phyloP scores from a whole-genome alignment of 441 rosid genomes.

The Raphanus hybrid region DNA sequence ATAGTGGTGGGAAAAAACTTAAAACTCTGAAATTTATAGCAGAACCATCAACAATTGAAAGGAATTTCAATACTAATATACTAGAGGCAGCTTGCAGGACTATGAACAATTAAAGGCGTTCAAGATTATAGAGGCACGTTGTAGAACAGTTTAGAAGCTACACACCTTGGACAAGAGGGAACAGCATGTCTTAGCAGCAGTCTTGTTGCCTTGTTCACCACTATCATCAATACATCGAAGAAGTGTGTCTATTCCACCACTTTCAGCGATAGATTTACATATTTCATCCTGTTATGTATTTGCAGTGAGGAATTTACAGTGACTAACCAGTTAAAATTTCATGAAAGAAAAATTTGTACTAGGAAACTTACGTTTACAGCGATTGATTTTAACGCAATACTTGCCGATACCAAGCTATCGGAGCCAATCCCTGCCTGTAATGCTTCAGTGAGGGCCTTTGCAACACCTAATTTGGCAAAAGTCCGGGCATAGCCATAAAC shows the following conservation, averaged over 20 bases:
- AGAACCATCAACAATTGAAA: background rate
- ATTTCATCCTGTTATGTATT: constrained; percentile 74
- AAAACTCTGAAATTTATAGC: background rate
- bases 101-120: constrained; percentile 7
- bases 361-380: constrained; percentile 77
- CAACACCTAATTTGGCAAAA: constrained; percentile 84
- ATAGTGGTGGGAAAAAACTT: constrained; percentile 10
- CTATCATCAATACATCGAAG: constrained; percentile 79
- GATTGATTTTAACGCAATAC: constrained; percentile 80
- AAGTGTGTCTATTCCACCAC: constrained; percentile 81
- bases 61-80: background rate
- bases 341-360: background rate
- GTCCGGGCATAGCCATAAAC: constrained; percentile 92
- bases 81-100: background rate
- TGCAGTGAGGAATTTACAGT: background rate
- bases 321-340: background rate
- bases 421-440: constrained; percentile 72
- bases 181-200: constrained; percentile 78
- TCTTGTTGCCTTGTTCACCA: constrained; percentile 76
- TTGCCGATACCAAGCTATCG: constrained; percentile 76
- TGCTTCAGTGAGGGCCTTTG: constrained; percentile 71
- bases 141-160: constrained; percentile 24
- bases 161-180: constrained; percentile 80
- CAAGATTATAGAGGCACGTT: background rate
- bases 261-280: constrained; percentile 86